Evolutionary conservation across 768 basidiomycete species (phyloP).

Genomic region (Phylloporus scabripes): DNA sequence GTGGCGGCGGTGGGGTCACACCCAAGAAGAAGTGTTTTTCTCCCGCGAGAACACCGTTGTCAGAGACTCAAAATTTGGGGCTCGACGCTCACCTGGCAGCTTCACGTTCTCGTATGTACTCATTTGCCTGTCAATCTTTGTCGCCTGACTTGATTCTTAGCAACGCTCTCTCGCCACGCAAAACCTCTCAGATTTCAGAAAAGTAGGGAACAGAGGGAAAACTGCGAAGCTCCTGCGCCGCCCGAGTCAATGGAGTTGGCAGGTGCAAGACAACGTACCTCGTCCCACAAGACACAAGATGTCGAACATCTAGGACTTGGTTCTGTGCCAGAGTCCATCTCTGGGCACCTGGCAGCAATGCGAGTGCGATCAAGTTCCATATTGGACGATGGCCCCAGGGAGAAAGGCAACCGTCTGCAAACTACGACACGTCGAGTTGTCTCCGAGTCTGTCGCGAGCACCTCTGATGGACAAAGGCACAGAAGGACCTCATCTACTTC

Average conservation of each 20-base stretch:
- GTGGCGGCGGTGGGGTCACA: constrained; percentile 17
- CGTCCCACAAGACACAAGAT: constrained; percentile 8
- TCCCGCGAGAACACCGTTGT: constrained; percentile 19
- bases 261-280: constrained; percentile 4
- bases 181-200: constrained; percentile 13
- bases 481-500: neutral
- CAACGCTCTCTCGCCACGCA: constrained; percentile 7
- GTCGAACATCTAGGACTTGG: constrained; percentile 13
- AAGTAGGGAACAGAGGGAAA: constrained; percentile 8
- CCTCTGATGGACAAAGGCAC: constrained; percentile 6
- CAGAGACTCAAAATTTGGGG: constrained; percentile 19
- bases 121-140: neutral
- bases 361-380: constrained; percentile 17
- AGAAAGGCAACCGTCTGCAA: constrained; percentile 2
- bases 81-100: constrained; percentile 6
- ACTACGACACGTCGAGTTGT: constrained; percentile 10
- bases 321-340: constrained; percentile 24
- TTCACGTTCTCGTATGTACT: constrained; percentile 20
- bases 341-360: constrained; percentile 22
- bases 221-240: neutral
- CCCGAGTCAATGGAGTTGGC: constrained; percentile 1
- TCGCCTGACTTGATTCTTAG: constrained; percentile 7
- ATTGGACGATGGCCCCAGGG: neutral
- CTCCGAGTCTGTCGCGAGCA: constrained; percentile 15
- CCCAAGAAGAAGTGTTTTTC: constrained; percentile 23